These are phyloP conservation scores for Microbotryum intermedium DNA, from an alignment of 1,284 basidiomycete genomes.

Conservation along the genomic window DNA sequence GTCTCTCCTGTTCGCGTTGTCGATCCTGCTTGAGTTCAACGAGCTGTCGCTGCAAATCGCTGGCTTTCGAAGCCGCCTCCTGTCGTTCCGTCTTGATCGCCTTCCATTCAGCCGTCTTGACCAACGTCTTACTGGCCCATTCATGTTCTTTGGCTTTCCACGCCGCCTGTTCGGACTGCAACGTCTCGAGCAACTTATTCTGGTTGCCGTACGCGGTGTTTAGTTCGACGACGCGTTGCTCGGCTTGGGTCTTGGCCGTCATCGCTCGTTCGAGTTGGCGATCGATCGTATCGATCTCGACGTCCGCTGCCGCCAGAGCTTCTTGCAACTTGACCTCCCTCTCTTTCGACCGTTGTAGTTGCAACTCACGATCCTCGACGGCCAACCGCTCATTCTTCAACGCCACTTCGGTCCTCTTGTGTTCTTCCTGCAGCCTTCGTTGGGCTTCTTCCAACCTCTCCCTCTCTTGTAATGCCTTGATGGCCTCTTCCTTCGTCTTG, in stretches of 20 bases:
- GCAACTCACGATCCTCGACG: conserved; percentile 70
- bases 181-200: conserved; percentile 25
- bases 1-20: conserved; percentile 52
- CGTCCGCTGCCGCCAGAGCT: conserved; percentile 68
- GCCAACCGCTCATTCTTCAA: conserved; percentile 74
- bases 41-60: conserved; percentile 11
- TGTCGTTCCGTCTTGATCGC: conserved; percentile 15
- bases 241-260: conserved; percentile 41
- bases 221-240: conserved; percentile 20
- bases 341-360: conserved; percentile 77
- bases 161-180: conserved; percentile 20
- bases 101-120: conserved; percentile 27
- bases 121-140: conserved; percentile 26
- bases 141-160: conserved; percentile 57
- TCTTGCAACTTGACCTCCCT: conserved; percentile 77
- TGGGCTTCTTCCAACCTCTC: conserved; percentile 68
- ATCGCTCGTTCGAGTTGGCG: conserved; percentile 75
- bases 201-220: conserved; percentile 25
- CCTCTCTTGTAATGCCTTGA: conserved; percentile 71
- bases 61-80: neutral
- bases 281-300: conserved; percentile 70
- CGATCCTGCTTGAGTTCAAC: conserved; percentile 19
- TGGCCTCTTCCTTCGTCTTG: conserved; percentile 71
- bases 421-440: conserved; percentile 69
- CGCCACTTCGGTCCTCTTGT: conserved; percentile 67